Evolutionary conservation across 1,139 yeast genomes (phyloP).

Genomic region (Schizosaccharomyces versatilis): DNA sequence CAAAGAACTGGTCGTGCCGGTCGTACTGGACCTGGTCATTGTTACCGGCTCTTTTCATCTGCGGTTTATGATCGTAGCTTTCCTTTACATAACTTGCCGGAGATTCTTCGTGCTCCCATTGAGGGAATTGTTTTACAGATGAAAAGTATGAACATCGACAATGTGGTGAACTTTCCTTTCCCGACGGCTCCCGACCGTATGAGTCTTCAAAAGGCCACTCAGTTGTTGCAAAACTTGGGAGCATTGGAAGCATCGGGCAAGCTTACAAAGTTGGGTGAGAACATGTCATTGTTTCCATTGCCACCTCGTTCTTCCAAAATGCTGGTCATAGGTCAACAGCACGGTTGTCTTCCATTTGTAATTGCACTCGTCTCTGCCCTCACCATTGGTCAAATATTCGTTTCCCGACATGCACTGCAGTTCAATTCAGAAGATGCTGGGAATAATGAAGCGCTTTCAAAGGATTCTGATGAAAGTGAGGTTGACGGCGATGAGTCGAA

Average conservation of each 20-base stretch:
- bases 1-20: slow-evolving; percentile 98
- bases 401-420: slow-evolving; percentile 14
- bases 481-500: slow-evolving; percentile 16
- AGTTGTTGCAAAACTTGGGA: slow-evolving; percentile 47
- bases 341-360: slow-evolving; percentile 61
- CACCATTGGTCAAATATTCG: slow-evolving; percentile 66
- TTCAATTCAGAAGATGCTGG: slow-evolving; percentile 13
- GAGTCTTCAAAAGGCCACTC: slow-evolving; percentile 43
- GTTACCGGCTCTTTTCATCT: slow-evolving; percentile 81
- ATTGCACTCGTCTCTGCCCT: slow-evolving; percentile 80
- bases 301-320: slow-evolving; percentile 87
- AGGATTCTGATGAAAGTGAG: slow-evolving; percentile 11
- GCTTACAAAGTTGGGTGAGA: slow-evolving; percentile 58
- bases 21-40: slow-evolving; percentile 97
- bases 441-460: slow-evolving; percentile 11
- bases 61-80: slow-evolving; percentile 82
- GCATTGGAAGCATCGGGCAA: slow-evolving; percentile 38
- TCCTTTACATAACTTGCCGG: slow-evolving; percentile 64
- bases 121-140: slow-evolving; percentile 82
- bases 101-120: slow-evolving; percentile 82
- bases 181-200: slow-evolving; percentile 74
- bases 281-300: slow-evolving; percentile 78
- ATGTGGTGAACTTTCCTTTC: slow-evolving; percentile 77
- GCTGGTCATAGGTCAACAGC: slow-evolving; percentile 53
- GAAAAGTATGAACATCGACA: slow-evolving; percentile 94